phyloP scores from a whole-genome alignment of 2,329 filamentous ascomycete genomes.

The Penicillium concentricum region DNA sequence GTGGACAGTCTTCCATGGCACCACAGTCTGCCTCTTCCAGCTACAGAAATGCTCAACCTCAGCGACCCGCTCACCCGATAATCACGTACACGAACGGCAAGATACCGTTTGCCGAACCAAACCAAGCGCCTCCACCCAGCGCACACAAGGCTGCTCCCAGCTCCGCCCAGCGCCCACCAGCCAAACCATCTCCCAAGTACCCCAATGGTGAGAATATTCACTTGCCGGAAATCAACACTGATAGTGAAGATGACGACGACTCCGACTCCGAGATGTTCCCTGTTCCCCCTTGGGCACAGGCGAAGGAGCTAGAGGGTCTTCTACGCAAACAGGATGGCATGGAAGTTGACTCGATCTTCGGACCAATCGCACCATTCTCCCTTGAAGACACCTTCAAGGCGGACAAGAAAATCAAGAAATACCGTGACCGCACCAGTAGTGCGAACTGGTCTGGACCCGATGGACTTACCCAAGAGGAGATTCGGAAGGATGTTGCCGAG shows the following conservation, averaged over 20 bases:
- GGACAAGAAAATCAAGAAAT: slow-evolving; percentile 84
- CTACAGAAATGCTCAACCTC: slow-evolving; percentile 52
- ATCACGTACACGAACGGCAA: slow-evolving; percentile 83
- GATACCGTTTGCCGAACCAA: slow-evolving; percentile 80
- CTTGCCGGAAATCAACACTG: slow-evolving; percentile 91
- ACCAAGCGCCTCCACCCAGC: slow-evolving; percentile 52
- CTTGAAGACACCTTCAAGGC: slow-evolving; percentile 97
- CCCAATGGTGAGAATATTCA: slow-evolving; percentile 87
- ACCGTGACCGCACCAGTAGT: slow-evolving; percentile 86
- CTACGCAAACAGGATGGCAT: slow-evolving; percentile 76
- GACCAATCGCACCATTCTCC: slow-evolving; percentile 79
- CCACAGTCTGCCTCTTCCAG: slow-evolving; percentile 33
- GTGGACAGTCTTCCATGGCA: slow-evolving; percentile 36
- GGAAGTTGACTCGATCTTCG: slow-evolving; percentile 81
- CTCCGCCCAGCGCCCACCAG: slow-evolving; percentile 33
- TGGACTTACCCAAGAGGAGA: slow-evolving; percentile 81
- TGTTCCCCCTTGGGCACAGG: slow-evolving; percentile 83
- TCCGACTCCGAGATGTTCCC: slow-evolving; percentile 60
- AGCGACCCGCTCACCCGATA: slow-evolving; percentile 69
- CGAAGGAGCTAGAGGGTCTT: slow-evolving; percentile 73
- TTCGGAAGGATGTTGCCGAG: slow-evolving; percentile 73
- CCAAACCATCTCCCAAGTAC: slow-evolving; percentile 76
- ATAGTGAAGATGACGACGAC: slow-evolving; percentile 79
- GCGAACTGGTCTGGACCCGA: slow-evolving; percentile 90
- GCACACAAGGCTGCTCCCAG: slow-evolving; percentile 63